Evolutionary conservation across 805 yeast genomes (phyloP), one percentile per base, ranked within the genome.

Genomic region (Spathaspora gorwiae): DNA sequence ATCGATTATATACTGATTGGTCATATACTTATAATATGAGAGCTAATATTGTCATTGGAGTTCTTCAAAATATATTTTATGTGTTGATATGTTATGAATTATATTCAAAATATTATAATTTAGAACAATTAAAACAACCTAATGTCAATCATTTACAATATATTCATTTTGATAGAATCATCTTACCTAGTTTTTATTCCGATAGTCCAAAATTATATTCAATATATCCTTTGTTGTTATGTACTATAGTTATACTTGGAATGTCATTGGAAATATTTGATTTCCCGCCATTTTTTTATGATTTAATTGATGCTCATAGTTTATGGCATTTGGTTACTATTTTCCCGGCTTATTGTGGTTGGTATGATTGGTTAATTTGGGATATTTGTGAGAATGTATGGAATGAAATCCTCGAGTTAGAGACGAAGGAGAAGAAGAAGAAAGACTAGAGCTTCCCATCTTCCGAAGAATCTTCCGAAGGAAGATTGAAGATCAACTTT

Each of bases 241-340:
- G 67, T 40, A 44, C 56, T 6, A 65, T 70, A 8, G 84, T 90
- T 9, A 56, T 79, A 2, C 54, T 76, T 24, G 97, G 96, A 1
- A 88, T 89, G 94, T 73, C 85, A n/a, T 77, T 92, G 52, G 99
- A 92, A 61, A 65, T 92, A 33, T 86, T 90, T 64, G 99, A 92
- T 64, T 94, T 94, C 61, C 78, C 95, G 5, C 94, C 87, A 12
- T 60, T 84, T 34, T 62, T 48, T 45, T 67, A 56, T 42, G 85
- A 76, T 53, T 73, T 87, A 35, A 55, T 94, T 0, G 99, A 94
- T 66, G 96, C 98, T 0, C 99, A 94, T 62, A 81, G 97, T 1
- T 61, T 94, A 37, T 94, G 99, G 99, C 99, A 94, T 62, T 73
- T 86, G 26, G 82, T 87, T 12, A 94, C 99, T 0, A 83, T 92